Evolutionary conservation across 2,329 filamentous ascomycete genomes (phyloP).

Genomic region (Chaetomium sp.): DNA sequence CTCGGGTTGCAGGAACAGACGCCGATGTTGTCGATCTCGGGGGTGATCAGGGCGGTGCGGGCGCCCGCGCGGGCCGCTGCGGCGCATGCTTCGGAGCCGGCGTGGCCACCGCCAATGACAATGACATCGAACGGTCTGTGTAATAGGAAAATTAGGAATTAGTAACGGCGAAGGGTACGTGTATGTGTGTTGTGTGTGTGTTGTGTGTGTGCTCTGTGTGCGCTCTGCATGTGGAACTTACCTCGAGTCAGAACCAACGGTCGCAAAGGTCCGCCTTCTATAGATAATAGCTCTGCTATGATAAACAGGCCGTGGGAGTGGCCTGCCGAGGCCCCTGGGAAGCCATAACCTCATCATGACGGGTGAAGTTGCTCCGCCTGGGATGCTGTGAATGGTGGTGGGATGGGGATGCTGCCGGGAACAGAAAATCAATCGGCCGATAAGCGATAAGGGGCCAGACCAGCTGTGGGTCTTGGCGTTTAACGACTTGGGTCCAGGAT

Average conservation of each 20-base stretch:
- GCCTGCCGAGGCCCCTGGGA: constrained; percentile 30
- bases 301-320: constrained; percentile 21
- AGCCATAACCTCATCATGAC: constrained; percentile 33
- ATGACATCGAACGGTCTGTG: constrained; percentile 84
- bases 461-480: not conserved
- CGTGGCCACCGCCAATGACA: constrained; percentile 94
- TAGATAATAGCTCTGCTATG: not conserved
- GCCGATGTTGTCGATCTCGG: constrained; percentile 83
- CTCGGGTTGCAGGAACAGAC: constrained; percentile 97
- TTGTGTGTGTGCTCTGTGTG: no score
- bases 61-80: constrained; percentile 88
- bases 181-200: not conserved
- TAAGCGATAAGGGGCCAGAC: constrained; percentile 17
- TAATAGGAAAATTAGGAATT: not conserved
- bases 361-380: constrained; percentile 3
- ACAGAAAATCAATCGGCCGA: constrained; percentile 17
- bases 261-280: constrained; percentile 31
- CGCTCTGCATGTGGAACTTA: no score
- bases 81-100: constrained; percentile 89
- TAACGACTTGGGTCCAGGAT: no score
- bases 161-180: no score
- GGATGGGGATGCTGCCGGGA: not conserved
- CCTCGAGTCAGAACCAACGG: constrained; percentile 29
- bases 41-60: constrained; percentile 85
- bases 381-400: not conserved